Conservation (phyloP, 2,329 filamentous ascomycete genomes). For the Fusarium protoensiforme region DNA sequence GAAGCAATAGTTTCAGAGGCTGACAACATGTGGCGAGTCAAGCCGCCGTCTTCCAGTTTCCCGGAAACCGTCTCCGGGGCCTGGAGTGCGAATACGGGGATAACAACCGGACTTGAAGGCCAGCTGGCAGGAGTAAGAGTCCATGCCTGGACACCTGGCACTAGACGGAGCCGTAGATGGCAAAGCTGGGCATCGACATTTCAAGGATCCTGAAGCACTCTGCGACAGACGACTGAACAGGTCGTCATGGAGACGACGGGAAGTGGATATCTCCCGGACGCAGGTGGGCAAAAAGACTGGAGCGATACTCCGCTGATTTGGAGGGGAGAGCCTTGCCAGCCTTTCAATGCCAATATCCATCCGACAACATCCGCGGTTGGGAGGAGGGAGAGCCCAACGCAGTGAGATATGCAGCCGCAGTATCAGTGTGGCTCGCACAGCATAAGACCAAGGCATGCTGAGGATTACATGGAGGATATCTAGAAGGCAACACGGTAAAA, state of each 20-base stretch:
- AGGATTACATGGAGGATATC: neutral
- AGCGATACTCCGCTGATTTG: constrained; percentile 12
- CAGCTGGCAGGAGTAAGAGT: neutral
- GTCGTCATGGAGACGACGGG: constrained; percentile 39
- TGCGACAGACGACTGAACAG: constrained; percentile 2
- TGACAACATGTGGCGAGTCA: constrained; percentile 8
- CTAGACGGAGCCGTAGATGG: neutral
- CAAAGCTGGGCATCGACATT: constrained; percentile 3
- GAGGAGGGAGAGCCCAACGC: constrained; percentile 22
- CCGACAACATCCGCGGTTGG: constrained; percentile 35
- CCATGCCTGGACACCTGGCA: neutral
- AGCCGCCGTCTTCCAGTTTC: constrained; percentile 1
- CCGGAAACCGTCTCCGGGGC: neutral
- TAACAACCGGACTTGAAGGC: neutral
- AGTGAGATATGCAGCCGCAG: neutral
- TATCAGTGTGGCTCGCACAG: neutral
- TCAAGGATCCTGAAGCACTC: constrained; percentile 18
- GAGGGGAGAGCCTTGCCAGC: constrained; percentile 13
- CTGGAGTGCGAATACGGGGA: constrained; percentile 28
- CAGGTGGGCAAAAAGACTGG: constrained; percentile 19
- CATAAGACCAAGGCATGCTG: neutral
- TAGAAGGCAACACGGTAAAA: neutral
- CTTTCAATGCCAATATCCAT: constrained; percentile 18
- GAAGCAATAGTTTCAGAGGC: neutral
- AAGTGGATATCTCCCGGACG: constrained; percentile 37